A percentile compares a stretch with the other conserved stretches of the same genome.
phyloP scores from a whole-genome alignment of 1,139 yeast genomes.

The Geotrichum klebahnii region DNA sequence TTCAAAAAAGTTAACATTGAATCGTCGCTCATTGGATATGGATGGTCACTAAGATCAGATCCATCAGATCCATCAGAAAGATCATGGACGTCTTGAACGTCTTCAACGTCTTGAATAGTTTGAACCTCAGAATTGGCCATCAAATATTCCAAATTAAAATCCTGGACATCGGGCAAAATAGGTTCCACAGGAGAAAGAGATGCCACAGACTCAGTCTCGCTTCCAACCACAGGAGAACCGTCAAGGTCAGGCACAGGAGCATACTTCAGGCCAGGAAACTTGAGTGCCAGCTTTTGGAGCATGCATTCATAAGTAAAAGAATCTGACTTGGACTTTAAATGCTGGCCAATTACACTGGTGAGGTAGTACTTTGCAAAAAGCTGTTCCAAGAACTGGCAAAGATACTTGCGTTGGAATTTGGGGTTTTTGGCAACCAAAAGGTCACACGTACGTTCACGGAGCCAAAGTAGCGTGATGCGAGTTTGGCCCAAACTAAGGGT shows the following conservation, averaged over 20 bases:
- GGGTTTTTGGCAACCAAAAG: neutral
- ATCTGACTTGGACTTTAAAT: neutral
- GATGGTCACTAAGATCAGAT: no score
- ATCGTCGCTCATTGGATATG: no score
- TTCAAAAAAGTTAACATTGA: no score
- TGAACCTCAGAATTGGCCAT: no score
- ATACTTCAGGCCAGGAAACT: neutral
- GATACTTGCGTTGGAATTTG: neutral
- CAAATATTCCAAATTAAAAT: no score
- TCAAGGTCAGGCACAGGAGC: constrained; percentile 2
- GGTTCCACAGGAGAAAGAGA: no score
- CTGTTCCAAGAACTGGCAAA: neutral
- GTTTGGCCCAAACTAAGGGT: neutral
- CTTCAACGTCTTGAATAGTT: no score
- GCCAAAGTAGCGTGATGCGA: neutral
- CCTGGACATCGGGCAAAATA: no score
- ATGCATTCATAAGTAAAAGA: neutral
- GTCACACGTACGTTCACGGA: neutral
- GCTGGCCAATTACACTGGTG: neutral
- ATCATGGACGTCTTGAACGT: no score
- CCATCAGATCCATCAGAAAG: no score
- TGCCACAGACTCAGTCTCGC: neutral
- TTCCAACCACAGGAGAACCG: neutral
- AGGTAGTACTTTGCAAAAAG: constrained; percentile 1
- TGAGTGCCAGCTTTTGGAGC: neutral